A percentile compares a stretch with the other conserved stretches of the same genome.
Conservation (phyloP, 1,139 yeast genomes). For the Arxiozyma slooffiae region DNA sequence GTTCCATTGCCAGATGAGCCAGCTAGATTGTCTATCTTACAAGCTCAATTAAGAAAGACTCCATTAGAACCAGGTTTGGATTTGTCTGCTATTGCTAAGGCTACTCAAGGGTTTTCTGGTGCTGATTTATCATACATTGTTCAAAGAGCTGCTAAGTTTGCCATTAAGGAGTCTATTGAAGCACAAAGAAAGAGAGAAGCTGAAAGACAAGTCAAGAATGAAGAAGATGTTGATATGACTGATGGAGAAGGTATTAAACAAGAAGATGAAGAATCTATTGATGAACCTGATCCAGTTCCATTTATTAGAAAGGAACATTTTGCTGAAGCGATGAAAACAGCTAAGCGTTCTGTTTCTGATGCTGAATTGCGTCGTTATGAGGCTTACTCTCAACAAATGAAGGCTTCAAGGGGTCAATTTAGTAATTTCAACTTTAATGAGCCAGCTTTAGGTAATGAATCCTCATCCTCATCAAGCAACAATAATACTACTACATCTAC, state of each 20-base stretch:
- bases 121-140: slow-evolving; percentile 96
- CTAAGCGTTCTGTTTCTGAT: slow-evolving; percentile 93
- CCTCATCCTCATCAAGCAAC: slow-evolving; percentile 31
- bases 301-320: slow-evolving; percentile 86
- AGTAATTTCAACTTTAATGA: slow-evolving; percentile 64
- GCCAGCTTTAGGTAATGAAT: slow-evolving; percentile 37
- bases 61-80: slow-evolving; percentile 97
- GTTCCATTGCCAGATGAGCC: slow-evolving; percentile 96
- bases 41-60: slow-evolving; percentile 95
- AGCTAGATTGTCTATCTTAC: slow-evolving; percentile 85
- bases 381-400: slow-evolving; percentile 94
- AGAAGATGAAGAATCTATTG: slow-evolving; percentile 37
- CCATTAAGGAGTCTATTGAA: slow-evolving; percentile 94
- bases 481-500: slow-evolving; percentile 26
- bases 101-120: slow-evolving; percentile 96
- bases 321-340: slow-evolving; percentile 99
- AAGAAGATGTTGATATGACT: slow-evolving; percentile 62
- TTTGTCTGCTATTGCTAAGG: slow-evolving; percentile 77
- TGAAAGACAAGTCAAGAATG: slow-evolving; percentile 36
- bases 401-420: slow-evolving; percentile 89
- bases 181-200: slow-evolving; percentile 54
- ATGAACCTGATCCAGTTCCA: slow-evolving; percentile 80
- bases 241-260: slow-evolving; percentile 50
- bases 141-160: slow-evolving; percentile 97
- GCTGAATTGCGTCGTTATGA: slow-evolving; percentile 98